Percentiles rank a stretch among this genome's conserved stretches.
Conservation (phyloP, 495 filamentous ascomycete species). For the Rhizodiscina lignyota region DNA sequence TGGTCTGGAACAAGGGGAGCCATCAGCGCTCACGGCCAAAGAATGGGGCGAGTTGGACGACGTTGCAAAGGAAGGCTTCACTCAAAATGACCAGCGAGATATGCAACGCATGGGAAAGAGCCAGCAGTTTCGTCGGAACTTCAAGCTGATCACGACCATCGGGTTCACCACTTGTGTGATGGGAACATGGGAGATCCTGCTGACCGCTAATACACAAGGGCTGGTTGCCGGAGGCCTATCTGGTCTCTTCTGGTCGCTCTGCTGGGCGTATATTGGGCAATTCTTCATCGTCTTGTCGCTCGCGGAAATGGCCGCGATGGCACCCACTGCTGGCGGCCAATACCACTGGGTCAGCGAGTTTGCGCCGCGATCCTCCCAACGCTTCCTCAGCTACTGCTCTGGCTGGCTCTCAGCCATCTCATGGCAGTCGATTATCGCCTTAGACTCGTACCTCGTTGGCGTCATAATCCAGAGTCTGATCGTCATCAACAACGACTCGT, state of each 20-base stretch:
- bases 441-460: conserved; percentile 10
- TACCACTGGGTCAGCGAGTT: conserved; percentile 29
- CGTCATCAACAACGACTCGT: conserved; percentile 10
- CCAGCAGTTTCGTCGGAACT: conserved; percentile 13
- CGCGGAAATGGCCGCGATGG: conserved; percentile 25
- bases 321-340: conserved; percentile 15
- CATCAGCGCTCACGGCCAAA: too few species aligned
- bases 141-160: background rate
- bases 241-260: conserved; percentile 19
- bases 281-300: conserved; percentile 18
- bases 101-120: conserved; percentile 22
- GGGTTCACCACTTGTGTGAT: background rate
- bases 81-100: conserved; percentile 13
- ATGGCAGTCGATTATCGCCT: conserved; percentile 8
- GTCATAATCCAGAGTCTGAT: conserved; percentile 15
- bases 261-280: conserved; percentile 21
- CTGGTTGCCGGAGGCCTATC: conserved; percentile 19
- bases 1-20: too few species aligned
- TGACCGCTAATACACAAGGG: conserved; percentile 9
- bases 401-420: conserved; percentile 12
- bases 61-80: background rate
- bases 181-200: conserved; percentile 13
- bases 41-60: background rate
- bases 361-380: conserved; percentile 23
- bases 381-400: conserved; percentile 28